Evolutionary conservation across 2,329 filamentous ascomycete species (phyloP), one percentile per base, ranked within the genome.

Genomic region (Claviceps sp.): DNA sequence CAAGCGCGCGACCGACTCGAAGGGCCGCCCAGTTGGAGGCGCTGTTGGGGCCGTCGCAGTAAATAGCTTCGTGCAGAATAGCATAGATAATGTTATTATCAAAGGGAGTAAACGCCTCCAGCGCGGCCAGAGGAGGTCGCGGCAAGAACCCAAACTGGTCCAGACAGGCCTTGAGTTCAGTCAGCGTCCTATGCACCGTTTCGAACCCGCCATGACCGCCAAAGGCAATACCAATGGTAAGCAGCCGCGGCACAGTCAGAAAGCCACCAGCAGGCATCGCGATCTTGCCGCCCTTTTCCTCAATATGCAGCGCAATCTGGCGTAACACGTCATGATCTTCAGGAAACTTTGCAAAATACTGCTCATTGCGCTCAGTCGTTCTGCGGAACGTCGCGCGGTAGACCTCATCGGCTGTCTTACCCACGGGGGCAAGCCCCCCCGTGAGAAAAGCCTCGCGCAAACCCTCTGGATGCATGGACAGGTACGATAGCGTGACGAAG

Each of bases 21-120:
- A 83, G 72, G 2, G 86, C 85, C 5, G 88, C 82, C 89, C 89
- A 95, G 52, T 80, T 77, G 2, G 87, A 83, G 8, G 79, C 73
- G 37, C 76, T 64, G 7, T 74, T 72, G 4, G 72, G 78, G 54
- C 79, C 78, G 65, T 86, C 80, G 64, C 85, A 91, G 72, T 96
- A 97, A 58, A 90, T 84, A 7, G 86, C 76, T 67, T 97, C 91
- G 63, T 97, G 91, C 2, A 96, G 71, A 40, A 96, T 73, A 23
- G 86, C 85, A 64, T 96, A 97, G 54, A 96, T 79, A 52, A 91
- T 80, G 58, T 82, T 80, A 42, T 79, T 77, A 61, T 96, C 89
- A 61, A 88, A 89, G 2, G 76, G 72, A 2, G 82, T 76, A 49
- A 78, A 77, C 20, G 73, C 67, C 64, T 95, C 88, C 23, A 95